Percentiles rank a stretch among this genome's conserved stretches.
Evolutionary conservation across 345 rosid genomes (phyloP).

Genomic region (Citropsis articulata): DNA sequence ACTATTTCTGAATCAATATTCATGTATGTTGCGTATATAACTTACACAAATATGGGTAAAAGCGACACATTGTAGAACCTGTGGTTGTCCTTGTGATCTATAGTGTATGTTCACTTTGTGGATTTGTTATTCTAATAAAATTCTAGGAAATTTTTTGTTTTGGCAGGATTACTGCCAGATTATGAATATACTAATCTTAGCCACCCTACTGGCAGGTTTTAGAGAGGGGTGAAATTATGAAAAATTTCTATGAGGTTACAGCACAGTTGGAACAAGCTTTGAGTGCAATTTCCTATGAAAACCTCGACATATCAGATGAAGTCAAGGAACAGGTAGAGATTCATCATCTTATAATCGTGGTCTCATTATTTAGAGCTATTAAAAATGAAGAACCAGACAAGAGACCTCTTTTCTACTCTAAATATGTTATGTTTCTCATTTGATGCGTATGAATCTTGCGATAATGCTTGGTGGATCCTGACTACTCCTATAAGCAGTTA

Average conservation of each 20-base stretch:
- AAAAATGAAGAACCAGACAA: neutral
- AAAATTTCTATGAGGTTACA: constrained; percentile 64
- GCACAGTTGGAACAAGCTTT: constrained; percentile 66
- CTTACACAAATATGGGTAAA: neutral
- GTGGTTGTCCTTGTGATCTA: neutral
- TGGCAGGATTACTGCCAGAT: neutral
- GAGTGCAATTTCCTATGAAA: constrained; percentile 59
- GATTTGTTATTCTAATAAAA: neutral
- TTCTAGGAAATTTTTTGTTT: constrained; percentile 1
- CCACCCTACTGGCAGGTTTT: constrained; percentile 53
- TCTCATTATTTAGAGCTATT: neutral
- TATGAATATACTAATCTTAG: constrained; percentile 1
- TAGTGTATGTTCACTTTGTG: neutral
- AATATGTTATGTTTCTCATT: constrained; percentile 1
- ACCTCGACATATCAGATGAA: constrained; percentile 92
- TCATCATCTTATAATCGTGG: neutral
- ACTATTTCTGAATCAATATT: neutral
- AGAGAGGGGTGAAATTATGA: constrained; percentile 75
- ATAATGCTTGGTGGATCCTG: neutral
- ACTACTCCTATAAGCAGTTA: neutral
- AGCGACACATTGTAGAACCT: neutral
- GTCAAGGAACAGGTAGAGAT: constrained; percentile 86
- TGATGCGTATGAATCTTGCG: neutral
- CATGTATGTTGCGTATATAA: neutral
- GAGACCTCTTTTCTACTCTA: neutral